These are phyloP conservation scores for Saccharomyces hybrid DNA, from an alignment of 1,139 yeast genomes.

Conservation along the genomic window DNA sequence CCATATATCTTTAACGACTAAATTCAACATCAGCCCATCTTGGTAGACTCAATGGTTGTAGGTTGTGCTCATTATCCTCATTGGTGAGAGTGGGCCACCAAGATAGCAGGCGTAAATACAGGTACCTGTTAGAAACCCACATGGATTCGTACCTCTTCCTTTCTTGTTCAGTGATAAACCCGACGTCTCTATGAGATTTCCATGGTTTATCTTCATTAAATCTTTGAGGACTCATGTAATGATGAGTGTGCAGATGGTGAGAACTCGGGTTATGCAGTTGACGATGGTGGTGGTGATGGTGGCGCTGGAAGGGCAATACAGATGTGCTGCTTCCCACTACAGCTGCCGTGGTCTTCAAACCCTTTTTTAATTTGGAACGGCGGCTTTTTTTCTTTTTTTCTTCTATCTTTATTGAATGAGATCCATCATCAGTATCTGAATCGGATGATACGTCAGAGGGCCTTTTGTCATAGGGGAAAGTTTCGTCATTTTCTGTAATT, in stretches of 20 bases:
- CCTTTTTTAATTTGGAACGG: slow-evolving; percentile 12
- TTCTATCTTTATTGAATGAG: slow-evolving; percentile 4
- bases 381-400: slow-evolving; percentile 11
- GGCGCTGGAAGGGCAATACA: slow-evolving; percentile 6
- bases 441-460: not conserved
- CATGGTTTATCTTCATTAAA: slow-evolving; percentile 93
- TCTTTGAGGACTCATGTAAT: slow-evolving; percentile 22
- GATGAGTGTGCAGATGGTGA: not conserved
- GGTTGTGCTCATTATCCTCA: slow-evolving; percentile 15
- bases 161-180: slow-evolving; percentile 59
- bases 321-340: slow-evolving; percentile 7
- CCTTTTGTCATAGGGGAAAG: not conserved
- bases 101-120: slow-evolving; percentile 41
- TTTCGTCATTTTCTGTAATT: slow-evolving; percentile 4
- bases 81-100: slow-evolving; percentile 28
- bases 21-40: slow-evolving; percentile 38
- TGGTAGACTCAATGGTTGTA: slow-evolving; percentile 14
- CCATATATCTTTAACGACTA: slow-evolving; percentile 78
- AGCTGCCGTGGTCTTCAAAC: slow-evolving; percentile 14
- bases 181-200: slow-evolving; percentile 72
- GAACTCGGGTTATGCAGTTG: slow-evolving; percentile 6
- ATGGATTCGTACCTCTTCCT: slow-evolving; percentile 84
- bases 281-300: slow-evolving; percentile 9
- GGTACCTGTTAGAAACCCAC: slow-evolving; percentile 82
- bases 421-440: not conserved